A percentile compares a stretch with the other conserved stretches of the same genome.
phyloP scores from a whole-genome alignment of 352 stramenopile genomes.

The Blastocystis sp. region DNA sequence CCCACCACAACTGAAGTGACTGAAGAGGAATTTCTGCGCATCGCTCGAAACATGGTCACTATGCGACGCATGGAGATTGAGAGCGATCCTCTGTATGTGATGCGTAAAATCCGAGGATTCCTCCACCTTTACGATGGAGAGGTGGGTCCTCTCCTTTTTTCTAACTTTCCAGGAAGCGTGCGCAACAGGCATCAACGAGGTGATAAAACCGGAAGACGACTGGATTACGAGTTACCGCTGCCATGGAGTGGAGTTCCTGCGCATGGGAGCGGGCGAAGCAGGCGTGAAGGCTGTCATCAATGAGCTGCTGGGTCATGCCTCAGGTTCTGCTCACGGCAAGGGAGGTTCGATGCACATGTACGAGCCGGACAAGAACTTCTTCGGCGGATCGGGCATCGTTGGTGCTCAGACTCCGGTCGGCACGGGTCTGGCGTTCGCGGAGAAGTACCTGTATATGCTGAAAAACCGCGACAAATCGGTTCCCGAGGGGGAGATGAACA shows the following conservation, averaged over 20 bases:
- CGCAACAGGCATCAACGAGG: constrained; percentile 89
- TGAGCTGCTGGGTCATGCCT: constrained; percentile 88
- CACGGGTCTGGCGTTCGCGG: constrained; percentile 90
- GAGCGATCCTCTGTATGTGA: constrained; percentile 56
- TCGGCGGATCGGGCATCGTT: constrained; percentile 93
- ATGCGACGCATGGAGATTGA: constrained; percentile 62
- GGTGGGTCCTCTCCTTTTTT: background rate
- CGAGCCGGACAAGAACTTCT: constrained; percentile 96
- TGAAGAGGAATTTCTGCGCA: constrained; percentile 21
- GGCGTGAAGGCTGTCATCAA: constrained; percentile 77
- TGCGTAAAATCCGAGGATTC: constrained; percentile 59
- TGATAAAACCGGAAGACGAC: constrained; percentile 84
- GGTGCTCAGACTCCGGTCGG: constrained; percentile 95
- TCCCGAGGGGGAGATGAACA: constrained; percentile 69
- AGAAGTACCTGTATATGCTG: constrained; percentile 91
- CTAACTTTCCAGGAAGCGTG: constrained; percentile 79
- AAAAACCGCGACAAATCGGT: constrained; percentile 75
- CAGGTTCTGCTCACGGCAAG: constrained; percentile 85
- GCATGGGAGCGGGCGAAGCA: constrained; percentile 82
- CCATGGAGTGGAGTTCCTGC: constrained; percentile 90
- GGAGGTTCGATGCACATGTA: constrained; percentile 99
- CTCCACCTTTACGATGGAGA: constrained; percentile 58
- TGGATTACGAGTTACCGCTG: constrained; percentile 99
- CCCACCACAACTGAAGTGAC: constrained; percentile 46
- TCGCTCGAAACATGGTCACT: constrained; percentile 41